These are phyloP conservation scores for Petunia axillaris DNA, from an alignment of 257 asterid genomes.

Conservation along the genomic window DNA sequence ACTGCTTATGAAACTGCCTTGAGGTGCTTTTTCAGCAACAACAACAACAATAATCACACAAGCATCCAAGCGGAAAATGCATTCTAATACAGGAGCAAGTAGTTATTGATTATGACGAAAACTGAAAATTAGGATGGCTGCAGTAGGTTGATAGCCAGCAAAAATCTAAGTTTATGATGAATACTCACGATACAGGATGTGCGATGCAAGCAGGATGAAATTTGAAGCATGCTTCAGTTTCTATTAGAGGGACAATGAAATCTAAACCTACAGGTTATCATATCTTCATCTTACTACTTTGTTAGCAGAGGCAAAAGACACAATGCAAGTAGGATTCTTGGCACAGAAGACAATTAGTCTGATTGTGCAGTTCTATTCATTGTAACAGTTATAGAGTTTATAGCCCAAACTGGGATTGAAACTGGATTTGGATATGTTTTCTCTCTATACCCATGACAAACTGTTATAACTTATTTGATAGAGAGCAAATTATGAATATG, in stretches of 20 bases:
- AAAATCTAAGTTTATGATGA: not conserved
- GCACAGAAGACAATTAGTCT: not conserved
- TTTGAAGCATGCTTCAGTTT: not conserved
- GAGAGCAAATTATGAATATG: conserved; percentile 83
- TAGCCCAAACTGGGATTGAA: not conserved
- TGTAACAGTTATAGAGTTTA: conserved; percentile 2
- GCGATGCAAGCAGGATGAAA: not conserved
- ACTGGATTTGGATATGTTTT: conserved; percentile 17
- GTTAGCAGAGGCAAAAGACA: not conserved
- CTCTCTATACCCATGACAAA: conserved; percentile 50
- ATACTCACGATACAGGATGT: not conserved
- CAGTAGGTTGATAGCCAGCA: too few species aligned
- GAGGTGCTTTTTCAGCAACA: conserved; percentile 46
- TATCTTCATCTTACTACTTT: not conserved
- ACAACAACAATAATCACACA: conserved; percentile 31
- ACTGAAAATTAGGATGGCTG: not conserved
- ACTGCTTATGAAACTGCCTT: conserved; percentile 73
- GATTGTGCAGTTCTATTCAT: not conserved
- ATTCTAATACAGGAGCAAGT: conserved; percentile 26
- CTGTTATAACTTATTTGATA: conserved; percentile 64
- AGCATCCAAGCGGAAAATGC: conserved; percentile 39
- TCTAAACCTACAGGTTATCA: not conserved
- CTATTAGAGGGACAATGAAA: not conserved
- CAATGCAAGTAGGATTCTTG: not conserved
- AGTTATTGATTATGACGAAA: not conserved